These are phyloP conservation scores for Rhytidiadelphus loreus DNA, from an alignment of 225 moss, liverwort and hornwort genomes.

Conservation along the genomic window DNA sequence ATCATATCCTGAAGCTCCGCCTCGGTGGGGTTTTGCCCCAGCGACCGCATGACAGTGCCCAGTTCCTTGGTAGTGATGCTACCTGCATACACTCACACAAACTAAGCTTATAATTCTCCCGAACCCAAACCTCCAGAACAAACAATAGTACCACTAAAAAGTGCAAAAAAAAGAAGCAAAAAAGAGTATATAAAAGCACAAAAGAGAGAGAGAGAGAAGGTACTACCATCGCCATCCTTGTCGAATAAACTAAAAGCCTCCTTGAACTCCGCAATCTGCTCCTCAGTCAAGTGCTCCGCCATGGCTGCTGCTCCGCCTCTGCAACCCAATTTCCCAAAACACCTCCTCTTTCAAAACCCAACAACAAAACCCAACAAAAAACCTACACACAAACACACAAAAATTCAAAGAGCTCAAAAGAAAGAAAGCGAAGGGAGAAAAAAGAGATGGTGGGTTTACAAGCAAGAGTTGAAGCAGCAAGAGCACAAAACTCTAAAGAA, in stretches of 20 bases:
- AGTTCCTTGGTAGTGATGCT: constrained; percentile 84
- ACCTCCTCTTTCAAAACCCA: background rate
- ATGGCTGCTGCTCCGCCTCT: constrained; percentile 7
- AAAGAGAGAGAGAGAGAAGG: too few species aligned
- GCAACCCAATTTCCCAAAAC: background rate
- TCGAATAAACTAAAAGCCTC: constrained; percentile 61
- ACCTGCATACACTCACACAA: constrained; percentile 15
- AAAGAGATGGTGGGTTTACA: background rate
- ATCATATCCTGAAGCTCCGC: constrained; percentile 96
- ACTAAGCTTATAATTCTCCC: background rate
- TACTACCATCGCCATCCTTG: constrained; percentile 57
- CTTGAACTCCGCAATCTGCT: constrained; percentile 68
- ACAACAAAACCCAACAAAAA: background rate
- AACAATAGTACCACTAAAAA: background rate
- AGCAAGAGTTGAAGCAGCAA: background rate
- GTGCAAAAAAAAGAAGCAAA: background rate
- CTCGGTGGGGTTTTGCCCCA: constrained; percentile 87
- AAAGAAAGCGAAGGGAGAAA: background rate
- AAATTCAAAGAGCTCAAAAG: background rate
- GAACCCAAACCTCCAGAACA: background rate
- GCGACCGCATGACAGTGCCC: constrained; percentile 80
- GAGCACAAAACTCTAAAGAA: background rate
- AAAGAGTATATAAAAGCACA: background rate
- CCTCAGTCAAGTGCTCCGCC: constrained; percentile 56
- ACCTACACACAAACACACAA: background rate